Evolutionary conservation across 202 grass and related monocot genomes (phyloP), one percentile per base, ranked within the genome.

Genomic region (Hordeum pubiflorum): DNA sequence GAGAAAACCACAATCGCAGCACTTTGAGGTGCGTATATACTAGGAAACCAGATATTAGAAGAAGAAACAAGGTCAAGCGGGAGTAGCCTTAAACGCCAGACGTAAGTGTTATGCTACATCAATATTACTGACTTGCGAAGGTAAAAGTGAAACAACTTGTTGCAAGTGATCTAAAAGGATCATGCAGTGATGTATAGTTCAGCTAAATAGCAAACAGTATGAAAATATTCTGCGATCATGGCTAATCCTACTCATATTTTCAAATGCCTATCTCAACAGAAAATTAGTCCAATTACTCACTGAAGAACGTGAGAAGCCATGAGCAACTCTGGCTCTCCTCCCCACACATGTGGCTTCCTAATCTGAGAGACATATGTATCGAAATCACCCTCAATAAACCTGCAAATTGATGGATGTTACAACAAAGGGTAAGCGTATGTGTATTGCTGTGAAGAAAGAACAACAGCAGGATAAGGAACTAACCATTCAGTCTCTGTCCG

Each of bases 261-360:
- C 48, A 72, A 72, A 71, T 48, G 3, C 23, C 43, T 31, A 70
- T 72, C 23, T 72, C 23, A 10, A 24, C 23, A 72, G 40, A 72
- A 72, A 72, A 54, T 18, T 1, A 72, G 69, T 31, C 0, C 40
- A 72, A 29, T 50, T 72, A 89, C 91, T 92, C 74, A 97, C 94
- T 90, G 81, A 72, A 97, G 91, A 87, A 94, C 87, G 59, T 97
- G 94, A 34, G 91, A 97, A 20, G 91, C 94, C 83, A 97, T 94
- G 78, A 97, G 93, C 57, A 97, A 69, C 78, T 97, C 94, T 54
- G 94, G 94, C 31, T 97, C 94, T 40, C 91, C 94, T 59, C 94
- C 94, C 94, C 94, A 97, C 21, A 94, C 89, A 87, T 92, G 89
- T 59, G 92, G 87, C 55, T 88, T 65, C 58, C 92, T 91, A 63